These are phyloP conservation scores for Tylopilus sp. DNA, from an alignment of 1,284 basidiomycete genomes.

Conservation along the genomic window DNA sequence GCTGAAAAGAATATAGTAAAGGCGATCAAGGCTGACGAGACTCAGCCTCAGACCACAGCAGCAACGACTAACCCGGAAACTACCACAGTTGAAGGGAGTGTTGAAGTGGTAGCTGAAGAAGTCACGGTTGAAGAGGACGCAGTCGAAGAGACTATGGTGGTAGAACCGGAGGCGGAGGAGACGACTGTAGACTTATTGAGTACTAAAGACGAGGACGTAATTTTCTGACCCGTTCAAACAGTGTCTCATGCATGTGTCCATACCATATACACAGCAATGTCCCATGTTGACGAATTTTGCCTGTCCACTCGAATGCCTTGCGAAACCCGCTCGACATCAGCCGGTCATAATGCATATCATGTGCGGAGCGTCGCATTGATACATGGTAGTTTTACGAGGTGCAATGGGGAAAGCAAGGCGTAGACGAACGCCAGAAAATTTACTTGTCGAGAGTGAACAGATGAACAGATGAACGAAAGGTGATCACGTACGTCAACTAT, in stretches of 20 bases:
- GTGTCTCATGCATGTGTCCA: constrained; percentile 6
- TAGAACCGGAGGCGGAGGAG: constrained; percentile 28
- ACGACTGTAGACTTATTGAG: constrained; percentile 61
- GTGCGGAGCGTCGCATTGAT: constrained; percentile 45
- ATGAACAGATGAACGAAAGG: constrained; percentile 11
- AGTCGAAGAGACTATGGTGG: constrained; percentile 6
- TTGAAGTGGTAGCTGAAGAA: constrained; percentile 24
- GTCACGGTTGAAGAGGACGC: constrained; percentile 8
- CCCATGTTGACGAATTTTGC: not conserved
- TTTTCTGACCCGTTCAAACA: constrained; percentile 55
- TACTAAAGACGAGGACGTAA: constrained; percentile 88
- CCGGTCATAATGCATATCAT: constrained; percentile 51
- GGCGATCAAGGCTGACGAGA: constrained; percentile 16
- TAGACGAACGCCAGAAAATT: constrained; percentile 20
- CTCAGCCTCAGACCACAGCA: constrained; percentile 22
- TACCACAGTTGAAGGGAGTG: not conserved
- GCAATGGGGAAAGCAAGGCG: constrained; percentile 29
- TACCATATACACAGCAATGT: constrained; percentile 11
- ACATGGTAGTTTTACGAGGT: constrained; percentile 51
- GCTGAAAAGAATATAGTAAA: constrained; percentile 31
- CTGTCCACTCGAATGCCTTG: constrained; percentile 4
- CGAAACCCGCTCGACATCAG: constrained; percentile 6
- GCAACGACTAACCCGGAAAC: constrained; percentile 31
- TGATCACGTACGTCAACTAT: constrained; percentile 65
- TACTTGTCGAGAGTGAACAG: constrained; percentile 20